Evolutionary conservation across 176 grass and related monocot species (phyloP).

Genomic region (Oryza glaberrima): DNA sequence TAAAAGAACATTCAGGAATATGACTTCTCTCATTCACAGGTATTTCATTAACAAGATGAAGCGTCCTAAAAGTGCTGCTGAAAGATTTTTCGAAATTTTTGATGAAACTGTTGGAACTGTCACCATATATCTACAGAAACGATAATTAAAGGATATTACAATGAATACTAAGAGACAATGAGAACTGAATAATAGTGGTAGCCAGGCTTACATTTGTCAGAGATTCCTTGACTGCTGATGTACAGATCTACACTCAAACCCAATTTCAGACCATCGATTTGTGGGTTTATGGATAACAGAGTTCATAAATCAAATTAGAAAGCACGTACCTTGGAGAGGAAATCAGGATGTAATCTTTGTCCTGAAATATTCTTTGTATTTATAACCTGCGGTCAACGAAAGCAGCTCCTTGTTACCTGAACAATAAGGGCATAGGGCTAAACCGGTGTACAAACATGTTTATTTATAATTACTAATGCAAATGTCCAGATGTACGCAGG

Average conservation of each 20-base stretch:
- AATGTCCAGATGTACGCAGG: not conserved
- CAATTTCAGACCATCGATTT: not conserved
- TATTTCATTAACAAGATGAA: slow-evolving; percentile 67
- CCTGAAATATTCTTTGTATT: slow-evolving; percentile 49
- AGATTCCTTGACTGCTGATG: slow-evolving; percentile 84
- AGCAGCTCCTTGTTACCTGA: not conserved
- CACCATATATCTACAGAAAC: slow-evolving; percentile 79
- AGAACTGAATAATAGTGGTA: slow-evolving; percentile 11
- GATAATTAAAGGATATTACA: slow-evolving; percentile 16
- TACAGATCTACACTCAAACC: slow-evolving; percentile 70
- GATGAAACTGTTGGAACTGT: slow-evolving; percentile 73
- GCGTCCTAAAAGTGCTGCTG: slow-evolving; percentile 86
- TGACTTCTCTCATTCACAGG: slow-evolving; percentile 41
- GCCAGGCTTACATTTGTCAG: slow-evolving; percentile 74
- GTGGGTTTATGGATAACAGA: not conserved
- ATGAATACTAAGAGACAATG: slow-evolving; percentile 3
- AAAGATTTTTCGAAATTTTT: slow-evolving; percentile 98
- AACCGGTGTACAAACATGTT: not conserved
- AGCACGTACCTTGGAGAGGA: slow-evolving; percentile 63
- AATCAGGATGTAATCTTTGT: slow-evolving; percentile 52
- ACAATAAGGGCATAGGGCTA: not conserved
- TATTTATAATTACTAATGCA: not conserved
- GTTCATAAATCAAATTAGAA: slow-evolving; percentile 25
- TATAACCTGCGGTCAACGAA: slow-evolving; percentile 55
- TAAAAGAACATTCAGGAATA: slow-evolving; percentile 42